phyloP scores from a whole-genome alignment of 176 grass and related monocot species.

The Carex parvula region DNA sequence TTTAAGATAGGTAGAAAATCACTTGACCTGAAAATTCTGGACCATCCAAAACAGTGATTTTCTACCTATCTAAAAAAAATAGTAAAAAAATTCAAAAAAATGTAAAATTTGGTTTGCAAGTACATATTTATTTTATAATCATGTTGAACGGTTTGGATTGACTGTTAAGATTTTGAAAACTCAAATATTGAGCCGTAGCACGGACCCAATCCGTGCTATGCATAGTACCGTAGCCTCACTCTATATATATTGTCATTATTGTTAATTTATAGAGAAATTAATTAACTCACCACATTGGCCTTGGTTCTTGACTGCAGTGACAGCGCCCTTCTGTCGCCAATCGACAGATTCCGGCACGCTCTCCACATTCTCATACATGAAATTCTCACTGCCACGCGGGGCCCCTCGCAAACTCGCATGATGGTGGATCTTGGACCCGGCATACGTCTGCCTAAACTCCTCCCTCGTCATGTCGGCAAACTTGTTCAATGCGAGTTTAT shows the following conservation, averaged over 20 bases:
- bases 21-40: too few relatives aligned
- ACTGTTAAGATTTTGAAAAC: too few relatives aligned
- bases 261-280: not conserved
- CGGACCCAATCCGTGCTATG: too few relatives aligned
- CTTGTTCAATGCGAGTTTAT: conserved; percentile 78
- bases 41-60: too few relatives aligned
- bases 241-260: not conserved
- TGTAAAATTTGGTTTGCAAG: too few relatives aligned
- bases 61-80: too few relatives aligned
- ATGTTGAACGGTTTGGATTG: too few relatives aligned
- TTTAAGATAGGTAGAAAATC: too few relatives aligned
- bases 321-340: conserved; percentile 58
- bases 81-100: too few relatives aligned
- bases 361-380: conserved; percentile 32
- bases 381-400: not conserved
- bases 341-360: conserved; percentile 44
- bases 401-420: conserved; percentile 43
- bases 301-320: conserved; percentile 70
- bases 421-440: conserved; percentile 47
- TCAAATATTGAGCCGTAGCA: too few relatives aligned
- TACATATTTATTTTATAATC: too few relatives aligned
- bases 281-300: conserved; percentile 56
- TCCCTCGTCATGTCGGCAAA: conserved; percentile 75
- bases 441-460: conserved; percentile 60
- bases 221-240: too few relatives aligned